Percentiles rank a stretch among this genome's conserved stretches.
Conservation (phyloP, 805 yeast genomes). For the Candida montana region DNA sequence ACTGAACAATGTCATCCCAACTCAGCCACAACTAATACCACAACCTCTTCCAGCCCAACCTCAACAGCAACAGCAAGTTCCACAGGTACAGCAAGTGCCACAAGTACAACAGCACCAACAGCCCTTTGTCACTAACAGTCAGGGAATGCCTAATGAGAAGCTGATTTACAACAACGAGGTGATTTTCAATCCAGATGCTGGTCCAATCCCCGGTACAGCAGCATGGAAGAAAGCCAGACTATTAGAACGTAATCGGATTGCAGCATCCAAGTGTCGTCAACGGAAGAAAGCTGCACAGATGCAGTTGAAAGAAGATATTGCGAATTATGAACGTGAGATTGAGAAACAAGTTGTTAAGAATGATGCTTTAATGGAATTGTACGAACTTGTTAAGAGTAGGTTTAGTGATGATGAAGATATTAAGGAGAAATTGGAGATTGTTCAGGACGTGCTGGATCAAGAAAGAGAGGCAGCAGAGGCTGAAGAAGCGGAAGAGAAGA, state of each 20-base stretch:
- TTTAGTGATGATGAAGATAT: conserved; percentile 2
- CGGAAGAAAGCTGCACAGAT: conserved; percentile 64
- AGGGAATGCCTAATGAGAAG: conserved; percentile 37
- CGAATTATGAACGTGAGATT: conserved; percentile 42
- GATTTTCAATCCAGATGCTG: conserved; percentile 44
- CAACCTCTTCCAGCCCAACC: no score
- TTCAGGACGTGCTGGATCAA: background rate
- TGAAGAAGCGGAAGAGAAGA: background rate
- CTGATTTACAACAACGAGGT: conserved; percentile 44
- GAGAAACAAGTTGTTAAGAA: conserved; percentile 31
- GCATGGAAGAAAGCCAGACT: conserved; percentile 64
- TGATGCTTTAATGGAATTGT: conserved; percentile 4
- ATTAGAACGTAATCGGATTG: conserved; percentile 59
- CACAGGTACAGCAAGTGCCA: conserved; percentile 3
- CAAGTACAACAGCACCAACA: conserved; percentile 8
- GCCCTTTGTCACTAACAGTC: conserved; percentile 10
- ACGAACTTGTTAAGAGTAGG: conserved; percentile 4
- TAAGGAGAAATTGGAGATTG: background rate
- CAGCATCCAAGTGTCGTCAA: conserved; percentile 65
- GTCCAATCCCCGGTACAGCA: conserved; percentile 60
- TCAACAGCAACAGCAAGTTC: background rate
- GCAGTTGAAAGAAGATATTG: conserved; percentile 57
- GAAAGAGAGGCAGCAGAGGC: background rate
- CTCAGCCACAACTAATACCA: no score
- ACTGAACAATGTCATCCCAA: background rate